Base-by-base conservation (phyloP, 768 basidiomycete species). In the Crucibulum laeve region DNA sequence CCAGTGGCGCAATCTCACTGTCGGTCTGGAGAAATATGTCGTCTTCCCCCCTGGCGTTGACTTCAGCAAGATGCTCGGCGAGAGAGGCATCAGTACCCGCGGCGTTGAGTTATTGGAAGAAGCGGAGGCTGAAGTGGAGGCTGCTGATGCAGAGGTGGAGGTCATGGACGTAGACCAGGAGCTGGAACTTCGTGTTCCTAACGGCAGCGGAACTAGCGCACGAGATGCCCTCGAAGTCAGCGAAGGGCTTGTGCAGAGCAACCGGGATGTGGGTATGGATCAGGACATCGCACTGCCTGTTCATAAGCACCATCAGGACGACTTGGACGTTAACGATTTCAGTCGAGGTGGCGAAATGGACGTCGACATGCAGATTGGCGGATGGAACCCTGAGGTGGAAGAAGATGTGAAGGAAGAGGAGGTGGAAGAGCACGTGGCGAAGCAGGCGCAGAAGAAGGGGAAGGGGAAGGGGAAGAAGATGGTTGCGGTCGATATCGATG, bases 1-100 rank as follows among this genome's bases (percentile, higher is more conserved):
- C 17, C 73, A 80, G 40, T 96, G 93, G 92, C 74, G 76, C 37
- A 71, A 74, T 25, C 67, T 88, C 45, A 82, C 83, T 0, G 73
- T 78, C 10, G 82, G 76, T 1, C 61, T 71, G 14, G 77, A 80
- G 39, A 83, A 82, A 44, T 91, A 91, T 61, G 77, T 82, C 47
- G 54, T 70, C 21, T 91, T 86, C 49, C 82, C 87, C 1, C 69
- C 72, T 0, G 82, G 82, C 8, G 61, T 87, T 33, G 82, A 91
- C 56, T 88, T 86, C 56, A 69, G 69, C 26, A 52, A 52, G 19
- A 45, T 69, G 26, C 56, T 79, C 1, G 76, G 71, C 2, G 65
- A 71, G 42, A 50, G 72, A 10, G 68, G 73, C 0, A 53, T 74
- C 4, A 65, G 64, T 18, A 55, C 61, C 1, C 51, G 49, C 25